Conservation (phyloP, 495 filamentous ascomycete genomes). For the Jackrogersella multiformis region DNA sequence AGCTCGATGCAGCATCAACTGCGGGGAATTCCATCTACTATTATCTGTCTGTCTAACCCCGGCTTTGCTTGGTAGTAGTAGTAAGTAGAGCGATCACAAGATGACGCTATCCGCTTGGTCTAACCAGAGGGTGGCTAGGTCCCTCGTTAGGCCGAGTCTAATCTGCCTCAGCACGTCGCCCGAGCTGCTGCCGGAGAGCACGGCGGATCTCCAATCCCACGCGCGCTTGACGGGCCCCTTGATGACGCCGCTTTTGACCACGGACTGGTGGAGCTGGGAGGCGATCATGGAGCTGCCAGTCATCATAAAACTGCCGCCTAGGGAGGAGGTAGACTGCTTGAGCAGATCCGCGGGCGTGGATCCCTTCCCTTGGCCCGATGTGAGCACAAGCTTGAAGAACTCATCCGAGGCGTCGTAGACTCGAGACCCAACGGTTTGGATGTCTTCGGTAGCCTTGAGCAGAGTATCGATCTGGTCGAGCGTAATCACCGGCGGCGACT, state of each 20-base stretch:
- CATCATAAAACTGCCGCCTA: conserved; percentile 66
- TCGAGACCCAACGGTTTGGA: conserved; percentile 76
- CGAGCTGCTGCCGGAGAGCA: conserved; percentile 65
- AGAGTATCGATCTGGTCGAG: conserved; percentile 77
- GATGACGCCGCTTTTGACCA: conserved; percentile 64
- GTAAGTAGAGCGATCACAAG: conserved; percentile 22
- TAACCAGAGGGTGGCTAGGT: conserved; percentile 71
- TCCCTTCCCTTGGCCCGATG: conserved; percentile 55
- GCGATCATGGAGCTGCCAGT: conserved; percentile 77
- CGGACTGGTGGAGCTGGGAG: conserved; percentile 66
- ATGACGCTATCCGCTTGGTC: conserved; percentile 60
- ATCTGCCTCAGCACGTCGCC: conserved; percentile 75
- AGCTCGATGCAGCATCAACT: conserved; percentile 21
- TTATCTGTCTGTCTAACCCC: too few relatives aligned
- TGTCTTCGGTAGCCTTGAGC: conserved; percentile 82
- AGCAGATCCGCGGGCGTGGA: conserved; percentile 70
- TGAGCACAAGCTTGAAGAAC: conserved; percentile 68
- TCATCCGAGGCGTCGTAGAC: conserved; percentile 75
- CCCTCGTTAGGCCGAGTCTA: conserved; percentile 76
- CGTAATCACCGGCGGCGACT: conserved; percentile 60
- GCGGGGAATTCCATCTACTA: neutral
- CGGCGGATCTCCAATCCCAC: conserved; percentile 85
- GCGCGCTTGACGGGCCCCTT: conserved; percentile 66
- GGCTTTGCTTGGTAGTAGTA: neutral
- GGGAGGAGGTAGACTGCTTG: conserved; percentile 69